Conservation (phyloP, 2,329 filamentous ascomycete genomes). For the Emmonsiellopsis sp. region DNA sequence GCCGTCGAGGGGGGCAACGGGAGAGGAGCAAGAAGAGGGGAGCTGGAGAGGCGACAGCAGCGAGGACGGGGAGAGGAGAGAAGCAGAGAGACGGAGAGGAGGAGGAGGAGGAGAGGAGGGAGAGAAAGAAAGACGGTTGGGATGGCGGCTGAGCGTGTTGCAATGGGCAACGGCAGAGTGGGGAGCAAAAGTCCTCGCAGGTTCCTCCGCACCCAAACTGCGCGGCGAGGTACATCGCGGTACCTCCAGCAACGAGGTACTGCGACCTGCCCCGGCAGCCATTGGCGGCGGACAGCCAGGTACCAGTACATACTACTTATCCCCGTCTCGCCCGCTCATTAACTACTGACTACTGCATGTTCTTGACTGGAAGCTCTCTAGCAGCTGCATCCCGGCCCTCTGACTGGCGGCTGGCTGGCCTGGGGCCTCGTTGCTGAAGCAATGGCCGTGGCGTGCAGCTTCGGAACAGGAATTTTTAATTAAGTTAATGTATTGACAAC, state of each 20-base stretch:
- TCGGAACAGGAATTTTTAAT: neutral
- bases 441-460: slow-evolving; percentile 1
- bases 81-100: slow-evolving; percentile 6
- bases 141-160: slow-evolving; percentile 9
- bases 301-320: neutral
- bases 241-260: neutral
- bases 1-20: slow-evolving; percentile 13
- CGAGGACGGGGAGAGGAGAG: slow-evolving; percentile 14
- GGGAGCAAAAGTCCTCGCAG: slow-evolving; percentile 2
- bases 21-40: slow-evolving; percentile 9
- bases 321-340: neutral
- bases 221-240: neutral
- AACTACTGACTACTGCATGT: neutral
- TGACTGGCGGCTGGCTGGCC: neutral
- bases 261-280: neutral
- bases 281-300: neutral
- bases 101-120: slow-evolving; percentile 2
- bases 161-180: slow-evolving; percentile 14
- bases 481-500: neutral
- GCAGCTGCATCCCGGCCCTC: neutral
- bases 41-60: slow-evolving; percentile 15
- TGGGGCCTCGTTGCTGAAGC: neutral
- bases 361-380: neutral
- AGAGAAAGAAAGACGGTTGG: slow-evolving; percentile 5
- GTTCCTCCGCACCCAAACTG: neutral